Conservation (phyloP, 768 basidiomycete species). For the Daedalea quercina region DNA sequence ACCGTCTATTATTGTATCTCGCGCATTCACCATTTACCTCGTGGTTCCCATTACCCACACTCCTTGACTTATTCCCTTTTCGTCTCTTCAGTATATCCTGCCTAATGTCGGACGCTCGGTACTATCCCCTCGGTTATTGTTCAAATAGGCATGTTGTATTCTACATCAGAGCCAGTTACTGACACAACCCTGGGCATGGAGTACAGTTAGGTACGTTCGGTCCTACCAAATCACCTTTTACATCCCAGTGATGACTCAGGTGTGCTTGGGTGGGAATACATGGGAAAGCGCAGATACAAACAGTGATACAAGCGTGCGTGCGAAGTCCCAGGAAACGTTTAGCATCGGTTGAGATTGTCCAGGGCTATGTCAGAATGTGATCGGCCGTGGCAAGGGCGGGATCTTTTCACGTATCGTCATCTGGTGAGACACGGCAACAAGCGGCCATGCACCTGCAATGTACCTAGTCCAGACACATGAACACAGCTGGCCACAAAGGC, state of each 20-base stretch:
- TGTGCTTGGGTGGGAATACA: not conserved
- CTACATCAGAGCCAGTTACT: not conserved
- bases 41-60: not conserved
- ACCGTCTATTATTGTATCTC: no score
- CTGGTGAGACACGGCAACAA: constrained; percentile 19
- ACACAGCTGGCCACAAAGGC: no score
- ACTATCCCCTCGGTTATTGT: not conserved
- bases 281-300: not conserved
- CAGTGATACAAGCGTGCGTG: not conserved
- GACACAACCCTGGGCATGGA: not conserved
- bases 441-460: constrained; percentile 14
- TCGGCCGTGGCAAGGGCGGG: not conserved
- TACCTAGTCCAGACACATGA: no score
- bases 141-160: not conserved
- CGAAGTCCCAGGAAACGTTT: not conserved
- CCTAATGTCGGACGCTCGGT: not conserved
- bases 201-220: no score
- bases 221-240: no score
- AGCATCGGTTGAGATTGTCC: not conserved
- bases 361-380: not conserved
- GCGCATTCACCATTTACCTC: not conserved
- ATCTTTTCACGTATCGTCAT: constrained; percentile 8
- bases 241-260: not conserved
- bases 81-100: not conserved
- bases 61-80: constrained; percentile 1